These are phyloP conservation scores for Leptographium procerum DNA, from an alignment of 2,329 filamentous ascomycete genomes.

Conservation along the genomic window DNA sequence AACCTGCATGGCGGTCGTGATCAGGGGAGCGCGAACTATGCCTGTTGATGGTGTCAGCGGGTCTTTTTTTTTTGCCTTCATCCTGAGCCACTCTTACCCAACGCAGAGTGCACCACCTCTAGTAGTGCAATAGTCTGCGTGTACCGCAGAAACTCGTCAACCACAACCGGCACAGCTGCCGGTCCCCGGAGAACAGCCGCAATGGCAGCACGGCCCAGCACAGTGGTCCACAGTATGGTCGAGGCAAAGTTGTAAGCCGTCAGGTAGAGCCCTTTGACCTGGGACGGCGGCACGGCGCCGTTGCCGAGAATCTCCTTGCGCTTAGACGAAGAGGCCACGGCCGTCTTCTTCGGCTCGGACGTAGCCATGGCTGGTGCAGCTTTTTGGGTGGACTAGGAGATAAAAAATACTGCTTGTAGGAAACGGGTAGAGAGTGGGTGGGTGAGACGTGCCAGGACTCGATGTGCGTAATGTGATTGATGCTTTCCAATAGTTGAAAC, in stretches of 20 bases:
- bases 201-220: constrained; percentile 56
- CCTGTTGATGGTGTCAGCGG: constrained; percentile 37
- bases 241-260: constrained; percentile 76
- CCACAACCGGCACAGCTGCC: constrained; percentile 45
- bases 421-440: background rate
- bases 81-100: constrained; percentile 42
- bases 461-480: background rate
- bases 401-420: background rate
- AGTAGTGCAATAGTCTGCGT: constrained; percentile 75
- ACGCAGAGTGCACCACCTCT: constrained; percentile 71
- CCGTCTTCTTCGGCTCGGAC: background rate
- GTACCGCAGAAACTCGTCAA: constrained; percentile 60
- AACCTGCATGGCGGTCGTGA: constrained; percentile 86
- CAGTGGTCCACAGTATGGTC: constrained; percentile 63
- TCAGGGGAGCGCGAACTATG: constrained; percentile 71
- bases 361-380: background rate
- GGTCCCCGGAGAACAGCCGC: constrained; percentile 44
- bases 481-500: too few species aligned
- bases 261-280: constrained; percentile 57
- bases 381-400: background rate
- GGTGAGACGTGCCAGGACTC: background rate
- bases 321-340: background rate
- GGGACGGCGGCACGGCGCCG: constrained; percentile 20
- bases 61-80: background rate
- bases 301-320: constrained; percentile 2